These are phyloP conservation scores for Fusarium papillatum DNA, from an alignment of 2,329 filamentous ascomycete genomes.

Conservation along the genomic window DNA sequence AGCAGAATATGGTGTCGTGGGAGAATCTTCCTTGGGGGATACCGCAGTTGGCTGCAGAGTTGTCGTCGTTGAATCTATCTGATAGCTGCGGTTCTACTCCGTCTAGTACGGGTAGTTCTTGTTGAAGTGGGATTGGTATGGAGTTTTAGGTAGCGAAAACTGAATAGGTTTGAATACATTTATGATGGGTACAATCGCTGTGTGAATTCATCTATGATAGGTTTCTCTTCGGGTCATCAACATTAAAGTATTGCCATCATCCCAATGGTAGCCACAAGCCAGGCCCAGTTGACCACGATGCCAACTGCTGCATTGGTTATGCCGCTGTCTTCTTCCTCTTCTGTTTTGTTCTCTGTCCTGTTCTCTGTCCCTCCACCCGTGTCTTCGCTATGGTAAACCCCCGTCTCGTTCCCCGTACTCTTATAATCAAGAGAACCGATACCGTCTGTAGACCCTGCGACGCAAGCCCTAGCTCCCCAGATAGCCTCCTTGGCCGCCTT, in stretches of 20 bases:
- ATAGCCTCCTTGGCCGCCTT: not conserved
- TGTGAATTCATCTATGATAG: not conserved
- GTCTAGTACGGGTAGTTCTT: not conserved
- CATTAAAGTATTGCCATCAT: not conserved
- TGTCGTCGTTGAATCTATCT: not conserved
- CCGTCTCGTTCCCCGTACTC: not conserved
- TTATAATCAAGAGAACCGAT: not conserved
- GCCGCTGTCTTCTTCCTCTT: not conserved
- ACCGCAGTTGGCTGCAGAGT: conserved; percentile 1
- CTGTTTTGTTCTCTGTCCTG: not conserved
- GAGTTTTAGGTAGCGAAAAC: not conserved
- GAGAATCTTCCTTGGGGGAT: not conserved
- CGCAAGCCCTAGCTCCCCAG: not conserved
- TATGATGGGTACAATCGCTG: not conserved
- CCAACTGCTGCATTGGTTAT: not conserved
- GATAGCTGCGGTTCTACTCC: not conserved
- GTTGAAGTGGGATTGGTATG: not conserved
- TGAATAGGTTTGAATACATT: not conserved
- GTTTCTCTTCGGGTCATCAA: not conserved
- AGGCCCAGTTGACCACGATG: not conserved
- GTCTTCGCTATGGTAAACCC: not conserved
- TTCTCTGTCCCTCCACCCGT: not conserved
- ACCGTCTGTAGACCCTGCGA: not conserved
- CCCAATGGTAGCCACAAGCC: not conserved
- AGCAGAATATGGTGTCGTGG: not conserved